Evolutionary conservation across 2,329 filamentous ascomycete species (phyloP).

Genomic region (Curvularia sp.): DNA sequence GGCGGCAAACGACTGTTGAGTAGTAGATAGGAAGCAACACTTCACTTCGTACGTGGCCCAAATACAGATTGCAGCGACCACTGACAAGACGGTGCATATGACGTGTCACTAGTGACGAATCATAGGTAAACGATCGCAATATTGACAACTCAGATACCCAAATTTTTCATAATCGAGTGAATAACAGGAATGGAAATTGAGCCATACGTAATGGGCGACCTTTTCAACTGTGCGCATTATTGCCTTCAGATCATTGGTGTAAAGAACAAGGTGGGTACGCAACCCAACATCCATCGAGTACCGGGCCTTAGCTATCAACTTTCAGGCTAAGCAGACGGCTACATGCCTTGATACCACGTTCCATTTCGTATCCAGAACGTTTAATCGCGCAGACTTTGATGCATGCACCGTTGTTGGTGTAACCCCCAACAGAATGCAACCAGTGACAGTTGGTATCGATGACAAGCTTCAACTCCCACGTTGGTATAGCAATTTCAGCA

Average conservation of each 20-base stretch:
- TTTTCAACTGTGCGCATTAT: too few species aligned
- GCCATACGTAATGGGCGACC: too few species aligned
- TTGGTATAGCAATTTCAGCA: constrained; percentile 45
- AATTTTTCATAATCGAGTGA: too few species aligned
- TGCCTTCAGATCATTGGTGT: constrained; percentile 36
- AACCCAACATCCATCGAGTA: constrained; percentile 51
- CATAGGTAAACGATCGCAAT: constrained; percentile 38
- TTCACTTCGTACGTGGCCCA: not conserved
- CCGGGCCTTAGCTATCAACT: constrained; percentile 63
- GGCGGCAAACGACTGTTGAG: not conserved
- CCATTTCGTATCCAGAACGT: constrained; percentile 52
- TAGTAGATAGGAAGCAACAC: not conserved
- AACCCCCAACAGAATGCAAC: constrained; percentile 52
- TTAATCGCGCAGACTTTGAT: constrained; percentile 49
- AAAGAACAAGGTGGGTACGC: constrained; percentile 48
- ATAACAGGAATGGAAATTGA: too few species aligned
- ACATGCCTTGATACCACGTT: constrained; percentile 60
- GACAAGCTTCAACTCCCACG: constrained; percentile 45
- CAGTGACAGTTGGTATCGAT: constrained; percentile 59
- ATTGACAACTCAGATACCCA: too few species aligned
- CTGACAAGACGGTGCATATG: too few species aligned
- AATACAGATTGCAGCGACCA: not conserved
- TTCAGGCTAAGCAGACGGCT: constrained; percentile 61
- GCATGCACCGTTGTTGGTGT: constrained; percentile 46
- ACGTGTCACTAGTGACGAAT: not conserved